Evolutionary conservation across 2,329 filamentous ascomycete genomes (phyloP).

Genomic region (Phaeosphaeriaceae sp.): DNA sequence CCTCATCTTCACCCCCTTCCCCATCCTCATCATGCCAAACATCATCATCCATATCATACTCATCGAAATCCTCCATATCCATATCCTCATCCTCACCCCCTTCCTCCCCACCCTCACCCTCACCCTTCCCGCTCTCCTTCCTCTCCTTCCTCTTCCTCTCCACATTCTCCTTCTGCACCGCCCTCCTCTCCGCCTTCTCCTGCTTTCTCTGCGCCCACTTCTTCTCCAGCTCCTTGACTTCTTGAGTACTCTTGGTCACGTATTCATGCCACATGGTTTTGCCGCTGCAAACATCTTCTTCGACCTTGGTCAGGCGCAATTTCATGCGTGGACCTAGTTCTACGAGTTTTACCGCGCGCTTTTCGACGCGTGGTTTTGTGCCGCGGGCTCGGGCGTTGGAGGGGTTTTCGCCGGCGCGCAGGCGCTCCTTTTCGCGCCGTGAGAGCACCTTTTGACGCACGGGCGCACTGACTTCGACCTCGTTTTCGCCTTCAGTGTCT

Average conservation of each 20-base stretch:
- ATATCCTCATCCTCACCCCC: slow-evolving; percentile 60
- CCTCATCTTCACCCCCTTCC: slow-evolving; percentile 56
- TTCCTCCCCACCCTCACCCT: slow-evolving; percentile 50
- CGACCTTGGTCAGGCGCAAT: slow-evolving; percentile 89
- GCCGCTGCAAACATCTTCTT: slow-evolving; percentile 88
- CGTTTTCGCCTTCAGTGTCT: slow-evolving; percentile 93
- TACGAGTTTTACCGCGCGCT: slow-evolving; percentile 86
- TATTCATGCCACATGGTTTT: slow-evolving; percentile 98
- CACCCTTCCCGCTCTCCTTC: slow-evolving; percentile 51
- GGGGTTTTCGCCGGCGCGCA: slow-evolving; percentile 49
- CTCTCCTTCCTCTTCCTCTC: slow-evolving; percentile 77
- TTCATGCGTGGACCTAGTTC: slow-evolving; percentile 92
- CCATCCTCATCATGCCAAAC: slow-evolving; percentile 61
- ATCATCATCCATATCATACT: slow-evolving; percentile 58
- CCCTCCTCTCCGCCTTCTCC: slow-evolving; percentile 82
- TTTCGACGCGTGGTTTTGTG: slow-evolving; percentile 67
- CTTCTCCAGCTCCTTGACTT: slow-evolving; percentile 79
- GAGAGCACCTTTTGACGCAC: slow-evolving; percentile 68
- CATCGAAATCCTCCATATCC: slow-evolving; percentile 56
- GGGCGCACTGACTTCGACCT: slow-evolving; percentile 78
- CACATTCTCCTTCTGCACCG: slow-evolving; percentile 87
- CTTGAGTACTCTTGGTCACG: slow-evolving; percentile 80
- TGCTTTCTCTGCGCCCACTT: slow-evolving; percentile 78
- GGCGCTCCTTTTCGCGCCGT: slow-evolving; percentile 56
- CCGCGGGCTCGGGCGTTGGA: slow-evolving; percentile 43